Base-by-base conservation (phyloP, 2,329 filamentous ascomycete genomes). In the Helicocarpus griseus region DNA sequence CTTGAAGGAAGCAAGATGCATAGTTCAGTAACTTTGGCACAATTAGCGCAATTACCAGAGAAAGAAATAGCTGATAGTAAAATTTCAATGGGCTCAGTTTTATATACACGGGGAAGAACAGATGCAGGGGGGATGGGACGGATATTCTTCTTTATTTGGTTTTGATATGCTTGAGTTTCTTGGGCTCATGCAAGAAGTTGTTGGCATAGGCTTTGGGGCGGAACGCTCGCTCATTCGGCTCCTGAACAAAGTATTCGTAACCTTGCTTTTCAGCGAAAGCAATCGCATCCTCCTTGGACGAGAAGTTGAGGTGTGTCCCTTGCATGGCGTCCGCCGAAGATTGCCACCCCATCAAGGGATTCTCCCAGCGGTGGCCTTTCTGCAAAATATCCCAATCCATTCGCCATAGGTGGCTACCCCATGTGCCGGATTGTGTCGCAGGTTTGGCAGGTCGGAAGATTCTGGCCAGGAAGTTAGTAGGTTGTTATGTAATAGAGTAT, bases 191-290 rank as follows among this genome's bases (percentile, higher is more conserved):
- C 57, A 90, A 67, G 72, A 97, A 98, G 76, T 97, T 95, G 73
- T 95, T 94, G 55, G 93, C 91, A 69, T 98, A 98, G 9, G 88
- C 86, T 81, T 98, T 98, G 55, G 89, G 87, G 14, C 82, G 75
- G 62, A 96, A 85, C 65, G 85, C 86, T 66, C 93, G 83, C 71
- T 82, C 81, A 65, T 96, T 94, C 33, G 93, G 91, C 74, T 97
- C 93, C 77, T 97, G 93, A 22, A 98, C 90, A 69, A 93, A 97
- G 73, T 95, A 98, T 69, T 98, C 91, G 68, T 98, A 98, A 33
- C 94, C 93, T 72, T 98, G 93, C 80, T 97, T 98, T 75, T 97
- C 87, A 22, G 94, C 93, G 66, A 98, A 98, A 53, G 78, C 76
- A 63, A 98, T 91, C 58, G 93, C 93, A 61, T 95, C 91, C 68